Conservation (phyloP, 164 flowering plant genomes). For the Akebia trifoliata region DNA sequence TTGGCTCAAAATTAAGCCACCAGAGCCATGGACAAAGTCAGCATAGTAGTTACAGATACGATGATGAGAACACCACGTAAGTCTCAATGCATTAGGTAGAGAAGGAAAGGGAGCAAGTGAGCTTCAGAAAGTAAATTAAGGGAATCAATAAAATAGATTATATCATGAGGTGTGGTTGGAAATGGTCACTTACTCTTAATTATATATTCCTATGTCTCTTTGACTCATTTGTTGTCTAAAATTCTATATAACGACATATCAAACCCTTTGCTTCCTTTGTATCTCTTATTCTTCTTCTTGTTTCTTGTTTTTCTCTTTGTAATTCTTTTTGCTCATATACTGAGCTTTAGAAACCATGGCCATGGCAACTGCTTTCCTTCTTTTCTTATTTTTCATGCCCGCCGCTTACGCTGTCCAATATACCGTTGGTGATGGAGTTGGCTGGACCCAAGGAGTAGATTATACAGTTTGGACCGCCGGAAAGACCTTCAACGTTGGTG, state of each 20-base stretch:
- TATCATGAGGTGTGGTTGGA: no score
- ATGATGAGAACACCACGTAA: background rate
- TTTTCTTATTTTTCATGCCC: constrained; percentile 9
- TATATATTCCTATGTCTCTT: background rate
- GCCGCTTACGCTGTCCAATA: constrained; percentile 12
- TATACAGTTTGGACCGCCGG: constrained; percentile 43
- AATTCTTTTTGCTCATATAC: no score
- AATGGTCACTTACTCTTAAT: constrained; percentile 3
- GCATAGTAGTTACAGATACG: no score
- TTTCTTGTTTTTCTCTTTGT: background rate
- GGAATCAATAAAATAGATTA: no score
- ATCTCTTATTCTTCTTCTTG: background rate
- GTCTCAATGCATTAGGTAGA: constrained; percentile 11
- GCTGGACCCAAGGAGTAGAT: constrained; percentile 61
- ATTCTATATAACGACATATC: constrained; percentile 13
- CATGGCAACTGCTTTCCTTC: constrained; percentile 8
- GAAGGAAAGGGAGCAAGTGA: background rate
- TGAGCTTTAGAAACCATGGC: constrained; percentile 10
- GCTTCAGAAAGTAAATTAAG: no score
- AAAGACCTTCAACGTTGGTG: constrained; percentile 40
- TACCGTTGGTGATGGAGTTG: constrained; percentile 51
- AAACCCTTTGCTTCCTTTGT: background rate
- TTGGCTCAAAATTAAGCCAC: no score
- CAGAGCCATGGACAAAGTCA: no score
- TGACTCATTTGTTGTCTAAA: background rate